phyloP scores from a whole-genome alignment of 2,329 filamentous ascomycete genomes.

The Ceratocystis lukuohia region DNA sequence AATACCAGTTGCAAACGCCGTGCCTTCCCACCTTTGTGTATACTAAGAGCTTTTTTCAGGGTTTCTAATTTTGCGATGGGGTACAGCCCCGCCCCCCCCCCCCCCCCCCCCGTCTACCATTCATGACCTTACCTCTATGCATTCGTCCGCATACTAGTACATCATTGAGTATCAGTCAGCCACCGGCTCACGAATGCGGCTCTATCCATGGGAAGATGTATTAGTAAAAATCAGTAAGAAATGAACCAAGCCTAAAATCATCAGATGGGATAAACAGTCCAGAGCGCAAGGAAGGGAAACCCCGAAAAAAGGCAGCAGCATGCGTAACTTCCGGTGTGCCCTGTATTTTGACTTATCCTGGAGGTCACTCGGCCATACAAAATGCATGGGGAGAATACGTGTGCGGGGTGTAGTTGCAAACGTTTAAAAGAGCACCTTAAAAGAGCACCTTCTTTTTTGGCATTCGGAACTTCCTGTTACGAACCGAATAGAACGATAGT shows the following conservation, averaged over 20 bases:
- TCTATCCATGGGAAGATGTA: background rate
- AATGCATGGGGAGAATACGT: background rate
- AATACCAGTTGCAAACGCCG: background rate
- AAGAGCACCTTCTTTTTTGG: background rate
- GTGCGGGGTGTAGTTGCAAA: background rate
- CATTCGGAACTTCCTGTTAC: background rate
- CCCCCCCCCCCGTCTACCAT: too few relatives aligned
- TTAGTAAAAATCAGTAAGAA: background rate
- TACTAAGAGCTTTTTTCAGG: background rate
- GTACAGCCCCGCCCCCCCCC: too few relatives aligned
- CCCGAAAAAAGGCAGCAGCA: background rate
- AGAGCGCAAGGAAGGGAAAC: background rate
- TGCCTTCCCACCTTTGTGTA: background rate
- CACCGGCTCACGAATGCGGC: background rate
- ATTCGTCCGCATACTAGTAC: too few relatives aligned
- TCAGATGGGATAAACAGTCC: background rate
- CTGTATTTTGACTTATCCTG: background rate
- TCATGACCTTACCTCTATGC: too few relatives aligned
- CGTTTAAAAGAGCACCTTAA: background rate
- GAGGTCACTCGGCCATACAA: background rate
- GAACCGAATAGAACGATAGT: background rate
- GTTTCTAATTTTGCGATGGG: too few relatives aligned
- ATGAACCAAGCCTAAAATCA: background rate
- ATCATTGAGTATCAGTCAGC: background rate
- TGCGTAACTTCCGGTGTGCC: too few relatives aligned